These are phyloP conservation scores for Macaranga tanarius DNA, from an alignment of 441 rosid species.

Conservation along the genomic window DNA sequence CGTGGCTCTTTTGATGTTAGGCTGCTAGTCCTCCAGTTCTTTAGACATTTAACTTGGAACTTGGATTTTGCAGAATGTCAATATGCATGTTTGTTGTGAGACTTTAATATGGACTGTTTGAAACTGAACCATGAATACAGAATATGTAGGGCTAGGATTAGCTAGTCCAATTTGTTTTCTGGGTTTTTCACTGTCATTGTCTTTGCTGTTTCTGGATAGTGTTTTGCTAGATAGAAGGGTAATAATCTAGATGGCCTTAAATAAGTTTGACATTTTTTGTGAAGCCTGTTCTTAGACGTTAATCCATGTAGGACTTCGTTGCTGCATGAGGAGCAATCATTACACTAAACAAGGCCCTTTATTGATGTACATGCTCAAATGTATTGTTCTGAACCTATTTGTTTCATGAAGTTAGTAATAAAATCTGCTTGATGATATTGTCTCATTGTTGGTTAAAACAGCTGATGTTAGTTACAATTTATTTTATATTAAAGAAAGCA, in stretches of 20 bases:
- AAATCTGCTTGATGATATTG: not conserved
- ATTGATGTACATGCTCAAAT: not conserved
- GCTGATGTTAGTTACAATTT: not conserved
- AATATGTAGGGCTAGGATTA: not conserved
- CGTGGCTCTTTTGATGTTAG: not conserved
- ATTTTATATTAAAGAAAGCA: not conserved
- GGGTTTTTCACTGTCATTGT: not conserved
- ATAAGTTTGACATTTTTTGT: not conserved
- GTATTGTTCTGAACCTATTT: not conserved
- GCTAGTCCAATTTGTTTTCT: not conserved
- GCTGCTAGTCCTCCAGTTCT: not conserved
- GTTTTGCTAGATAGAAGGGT: not conserved
- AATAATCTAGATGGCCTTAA: not conserved
- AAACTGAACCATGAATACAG: not conserved
- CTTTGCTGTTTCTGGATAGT: not conserved
- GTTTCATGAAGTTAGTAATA: not conserved
- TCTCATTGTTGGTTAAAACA: not conserved
- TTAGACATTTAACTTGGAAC: not conserved
- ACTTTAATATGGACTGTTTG: not conserved
- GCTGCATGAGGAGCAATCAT: not conserved
- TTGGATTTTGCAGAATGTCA: not conserved
- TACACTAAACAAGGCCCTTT: not conserved
- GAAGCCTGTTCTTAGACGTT: not conserved
- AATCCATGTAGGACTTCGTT: not conserved
- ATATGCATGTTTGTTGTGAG: not conserved